Conservation (phyloP, 345 rosid genomes). For the Tarenaya hassleriana region DNA sequence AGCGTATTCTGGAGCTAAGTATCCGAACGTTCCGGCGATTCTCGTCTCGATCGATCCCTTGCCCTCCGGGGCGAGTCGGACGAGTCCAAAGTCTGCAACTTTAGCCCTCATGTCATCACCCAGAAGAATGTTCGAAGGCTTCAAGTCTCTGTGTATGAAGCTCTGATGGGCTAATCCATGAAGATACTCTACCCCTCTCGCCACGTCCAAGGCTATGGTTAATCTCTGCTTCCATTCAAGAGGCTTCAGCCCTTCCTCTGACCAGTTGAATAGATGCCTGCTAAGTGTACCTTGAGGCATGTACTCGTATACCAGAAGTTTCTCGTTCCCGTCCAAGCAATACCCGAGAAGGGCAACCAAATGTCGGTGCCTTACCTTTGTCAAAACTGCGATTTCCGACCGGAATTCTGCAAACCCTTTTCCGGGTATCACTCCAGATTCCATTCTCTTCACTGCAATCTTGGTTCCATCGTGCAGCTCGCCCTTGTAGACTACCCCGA, state of each 20-base stretch:
- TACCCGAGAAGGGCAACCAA: slow-evolving; percentile 80
- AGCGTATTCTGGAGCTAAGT: slow-evolving; percentile 92
- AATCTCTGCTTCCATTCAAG: slow-evolving; percentile 74
- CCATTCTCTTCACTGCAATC: slow-evolving; percentile 90
- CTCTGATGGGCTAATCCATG: slow-evolving; percentile 87
- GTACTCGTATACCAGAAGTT: slow-evolving; percentile 76
- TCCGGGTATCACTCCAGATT: slow-evolving; percentile 53
- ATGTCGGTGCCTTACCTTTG: slow-evolving; percentile 80
- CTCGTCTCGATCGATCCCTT: slow-evolving; percentile 74
- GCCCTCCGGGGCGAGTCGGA: slow-evolving; percentile 89
- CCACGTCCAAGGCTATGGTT: slow-evolving; percentile 81
- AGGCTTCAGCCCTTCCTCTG: slow-evolving; percentile 53
- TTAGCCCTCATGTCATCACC: slow-evolving; percentile 91
- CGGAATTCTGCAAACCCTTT: slow-evolving; percentile 66
- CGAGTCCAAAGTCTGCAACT: slow-evolving; percentile 87
- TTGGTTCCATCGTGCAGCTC: slow-evolving; percentile 80
- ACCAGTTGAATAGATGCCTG: slow-evolving; percentile 58
- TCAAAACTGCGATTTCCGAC: slow-evolving; percentile 80
- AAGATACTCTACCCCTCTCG: slow-evolving; percentile 90
- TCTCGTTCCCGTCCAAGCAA: slow-evolving; percentile 89
- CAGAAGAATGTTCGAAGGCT: slow-evolving; percentile 86
- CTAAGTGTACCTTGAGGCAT: slow-evolving; percentile 88
- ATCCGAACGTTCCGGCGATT: slow-evolving; percentile 93
- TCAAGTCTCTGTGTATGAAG: slow-evolving; percentile 83
- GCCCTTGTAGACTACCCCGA: slow-evolving; percentile 83